These are phyloP conservation scores for Coprinopsis strossmayeri DNA, from an alignment of 768 basidiomycete species.

Conservation along the genomic window DNA sequence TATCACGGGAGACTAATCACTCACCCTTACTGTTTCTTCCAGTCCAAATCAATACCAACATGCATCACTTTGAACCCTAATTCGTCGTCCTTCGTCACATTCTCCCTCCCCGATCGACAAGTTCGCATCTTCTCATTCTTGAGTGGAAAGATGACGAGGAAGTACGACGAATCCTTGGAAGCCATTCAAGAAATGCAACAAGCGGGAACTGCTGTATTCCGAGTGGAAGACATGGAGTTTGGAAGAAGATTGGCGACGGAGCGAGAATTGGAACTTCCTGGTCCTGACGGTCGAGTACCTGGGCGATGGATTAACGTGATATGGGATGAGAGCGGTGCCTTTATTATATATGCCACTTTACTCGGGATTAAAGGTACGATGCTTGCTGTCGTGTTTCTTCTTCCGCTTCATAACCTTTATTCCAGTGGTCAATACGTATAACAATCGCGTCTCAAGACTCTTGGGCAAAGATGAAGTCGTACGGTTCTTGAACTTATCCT, in stretches of 20 bases:
- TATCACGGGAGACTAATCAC: neutral
- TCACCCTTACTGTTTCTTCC: neutral
- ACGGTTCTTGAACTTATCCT: slow-evolving; percentile 77
- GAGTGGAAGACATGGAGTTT: slow-evolving; percentile 98
- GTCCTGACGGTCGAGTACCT: slow-evolving; percentile 63
- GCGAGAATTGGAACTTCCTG: slow-evolving; percentile 81
- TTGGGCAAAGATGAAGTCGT: slow-evolving; percentile 93
- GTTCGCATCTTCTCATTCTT: slow-evolving; percentile 92
- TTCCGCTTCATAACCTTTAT: neutral
- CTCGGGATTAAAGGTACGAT: slow-evolving; percentile 87
- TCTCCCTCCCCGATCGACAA: slow-evolving; percentile 90
- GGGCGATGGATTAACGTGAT: slow-evolving; percentile 82
- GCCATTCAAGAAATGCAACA: slow-evolving; percentile 99
- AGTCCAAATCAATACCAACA: slow-evolving; percentile 91
- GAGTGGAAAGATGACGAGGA: slow-evolving; percentile 80
- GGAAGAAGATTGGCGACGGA: slow-evolving; percentile 93
- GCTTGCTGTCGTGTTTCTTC: neutral
- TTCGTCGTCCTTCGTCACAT: slow-evolving; percentile 84
- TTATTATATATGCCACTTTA: slow-evolving; percentile 88
- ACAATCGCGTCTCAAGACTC: slow-evolving; percentile 84
- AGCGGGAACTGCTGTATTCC: slow-evolving; percentile 87
- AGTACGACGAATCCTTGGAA: slow-evolving; percentile 89
- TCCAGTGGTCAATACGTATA: slow-evolving; percentile 88
- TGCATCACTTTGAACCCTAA: slow-evolving; percentile 90
- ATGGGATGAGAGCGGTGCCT: slow-evolving; percentile 98